These are phyloP conservation scores for Rhodotorula babjevae DNA, from an alignment of 768 basidiomycete species.

Conservation along the genomic window DNA sequence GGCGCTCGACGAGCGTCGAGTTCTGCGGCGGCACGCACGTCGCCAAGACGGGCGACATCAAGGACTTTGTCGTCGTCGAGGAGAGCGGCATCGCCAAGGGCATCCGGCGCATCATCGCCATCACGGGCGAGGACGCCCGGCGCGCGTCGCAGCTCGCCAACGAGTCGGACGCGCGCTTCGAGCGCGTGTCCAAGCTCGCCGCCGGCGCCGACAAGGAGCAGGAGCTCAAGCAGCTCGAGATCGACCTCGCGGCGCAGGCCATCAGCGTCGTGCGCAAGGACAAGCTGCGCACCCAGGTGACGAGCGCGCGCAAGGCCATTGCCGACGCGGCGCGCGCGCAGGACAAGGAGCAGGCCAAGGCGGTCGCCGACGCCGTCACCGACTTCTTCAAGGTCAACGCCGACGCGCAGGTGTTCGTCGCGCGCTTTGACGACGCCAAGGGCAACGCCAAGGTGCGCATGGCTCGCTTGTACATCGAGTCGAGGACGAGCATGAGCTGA, in stretches of 20 bases:
- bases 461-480: no score
- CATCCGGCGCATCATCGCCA: conserved; percentile 85
- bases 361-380: conserved; percentile 64
- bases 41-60: conserved; percentile 92
- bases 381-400: conserved; percentile 73
- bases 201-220: conserved; percentile 69
- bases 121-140: conserved; percentile 89
- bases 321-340: conserved; percentile 79
- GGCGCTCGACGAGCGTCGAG: conserved; percentile 86
- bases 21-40: conserved; percentile 99
- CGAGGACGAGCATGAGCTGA: no score
- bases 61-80: conserved; percentile 88
- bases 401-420: conserved; percentile 64
- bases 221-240: conserved; percentile 72
- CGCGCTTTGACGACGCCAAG: conserved; percentile 61
- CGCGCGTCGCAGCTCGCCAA: conserved; percentile 68
- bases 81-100: conserved; percentile 98
- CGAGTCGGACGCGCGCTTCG: conserved; percentile 60
- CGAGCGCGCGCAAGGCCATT: conserved; percentile 68
- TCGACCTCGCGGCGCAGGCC: conserved; percentile 79
- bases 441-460: conserved; percentile 73
- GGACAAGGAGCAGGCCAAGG: conserved; percentile 69
- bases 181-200: conserved; percentile 56
- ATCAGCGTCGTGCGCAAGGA: conserved; percentile 81
- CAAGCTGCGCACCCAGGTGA: conserved; percentile 68